Percentiles rank a stretch among this genome's conserved stretches.
Conservation (phyloP, 768 basidiomycete genomes). For the Amanita polypyramis region DNA sequence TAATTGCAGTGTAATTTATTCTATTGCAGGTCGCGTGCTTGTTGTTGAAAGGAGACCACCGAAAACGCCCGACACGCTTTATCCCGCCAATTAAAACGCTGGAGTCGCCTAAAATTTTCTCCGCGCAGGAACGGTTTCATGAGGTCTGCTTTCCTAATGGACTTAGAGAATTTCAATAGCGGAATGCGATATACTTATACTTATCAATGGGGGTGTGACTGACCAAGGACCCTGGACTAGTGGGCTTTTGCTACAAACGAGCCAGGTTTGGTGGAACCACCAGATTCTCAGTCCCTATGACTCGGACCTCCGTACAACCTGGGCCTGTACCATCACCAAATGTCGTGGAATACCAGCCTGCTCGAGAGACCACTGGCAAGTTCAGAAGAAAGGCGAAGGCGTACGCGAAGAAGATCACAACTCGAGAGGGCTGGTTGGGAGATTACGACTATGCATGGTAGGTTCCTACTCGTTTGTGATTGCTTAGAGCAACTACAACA, state of each 20-base stretch:
- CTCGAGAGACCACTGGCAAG: background rate
- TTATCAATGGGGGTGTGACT: too few species aligned
- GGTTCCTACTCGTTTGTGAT: conserved; percentile 2
- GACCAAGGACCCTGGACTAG: too few species aligned
- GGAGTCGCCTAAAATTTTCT: too few species aligned
- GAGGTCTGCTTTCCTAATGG: too few species aligned
- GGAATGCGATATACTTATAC: too few species aligned
- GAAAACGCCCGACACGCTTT: too few species aligned
- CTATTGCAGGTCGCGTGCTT: background rate
- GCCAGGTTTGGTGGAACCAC: too few species aligned
- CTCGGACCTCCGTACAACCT: conserved; percentile 2
- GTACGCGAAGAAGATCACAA: conserved; percentile 25
- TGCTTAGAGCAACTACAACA: background rate
- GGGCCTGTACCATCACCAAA: background rate
- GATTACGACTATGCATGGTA: conserved; percentile 69
- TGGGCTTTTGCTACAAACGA: too few species aligned
- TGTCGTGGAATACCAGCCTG: background rate
- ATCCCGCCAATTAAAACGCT: too few species aligned
- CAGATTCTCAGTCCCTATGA: too few species aligned
- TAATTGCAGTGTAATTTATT: background rate
- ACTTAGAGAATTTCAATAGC: background rate
- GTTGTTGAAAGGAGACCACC: too few species aligned
- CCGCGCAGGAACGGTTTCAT: too few species aligned
- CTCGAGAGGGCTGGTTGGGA: conserved; percentile 68
- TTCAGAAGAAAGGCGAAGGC: background rate